Evolutionary conservation across 1,284 basidiomycete genomes (phyloP).

Genomic region (Athelia sp.): DNA sequence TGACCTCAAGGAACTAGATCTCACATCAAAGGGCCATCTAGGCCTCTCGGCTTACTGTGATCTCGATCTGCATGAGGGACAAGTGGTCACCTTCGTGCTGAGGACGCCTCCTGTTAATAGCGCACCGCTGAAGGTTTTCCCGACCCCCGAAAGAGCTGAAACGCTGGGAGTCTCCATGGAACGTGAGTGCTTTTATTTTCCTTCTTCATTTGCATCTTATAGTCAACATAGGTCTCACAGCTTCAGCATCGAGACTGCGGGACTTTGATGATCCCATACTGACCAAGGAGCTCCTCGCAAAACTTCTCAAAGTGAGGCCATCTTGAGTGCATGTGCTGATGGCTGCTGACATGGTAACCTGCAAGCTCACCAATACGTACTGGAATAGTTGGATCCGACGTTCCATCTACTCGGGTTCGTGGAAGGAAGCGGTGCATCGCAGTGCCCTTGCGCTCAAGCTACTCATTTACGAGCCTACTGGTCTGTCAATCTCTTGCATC

Average conservation of each 20-base stretch:
- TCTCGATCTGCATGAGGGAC: slow-evolving; percentile 73
- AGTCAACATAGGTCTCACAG: slow-evolving; percentile 34
- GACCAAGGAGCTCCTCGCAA: slow-evolving; percentile 54
- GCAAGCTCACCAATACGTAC: slow-evolving; percentile 71
- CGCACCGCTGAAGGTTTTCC: slow-evolving; percentile 14
- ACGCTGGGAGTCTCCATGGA: slow-evolving; percentile 45
- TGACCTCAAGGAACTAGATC: slow-evolving; percentile 54
- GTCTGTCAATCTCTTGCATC: no score
- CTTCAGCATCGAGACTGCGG: slow-evolving; percentile 38
- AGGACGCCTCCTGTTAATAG: slow-evolving; percentile 49
- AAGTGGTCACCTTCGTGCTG: slow-evolving; percentile 81
- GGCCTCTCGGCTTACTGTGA: slow-evolving; percentile 50
- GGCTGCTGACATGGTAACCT: not conserved
- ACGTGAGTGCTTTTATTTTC: slow-evolving; percentile 21
- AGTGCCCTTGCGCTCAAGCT: slow-evolving; percentile 84
- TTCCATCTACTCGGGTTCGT: slow-evolving; percentile 84
- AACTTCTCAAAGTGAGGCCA: slow-evolving; percentile 45
- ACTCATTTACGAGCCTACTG: slow-evolving; percentile 83
- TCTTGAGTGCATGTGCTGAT: slow-evolving; percentile 8
- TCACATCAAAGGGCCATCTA: slow-evolving; percentile 61
- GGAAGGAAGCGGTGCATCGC: slow-evolving; percentile 88
- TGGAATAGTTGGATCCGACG: slow-evolving; percentile 84
- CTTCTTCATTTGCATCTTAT: slow-evolving; percentile 9
- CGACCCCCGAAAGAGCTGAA: slow-evolving; percentile 33
- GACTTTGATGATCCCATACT: slow-evolving; percentile 57